These are phyloP conservation scores for Glycyrrhiza uralensis DNA, from an alignment of 306 rosid genomes.

Conservation along the genomic window DNA sequence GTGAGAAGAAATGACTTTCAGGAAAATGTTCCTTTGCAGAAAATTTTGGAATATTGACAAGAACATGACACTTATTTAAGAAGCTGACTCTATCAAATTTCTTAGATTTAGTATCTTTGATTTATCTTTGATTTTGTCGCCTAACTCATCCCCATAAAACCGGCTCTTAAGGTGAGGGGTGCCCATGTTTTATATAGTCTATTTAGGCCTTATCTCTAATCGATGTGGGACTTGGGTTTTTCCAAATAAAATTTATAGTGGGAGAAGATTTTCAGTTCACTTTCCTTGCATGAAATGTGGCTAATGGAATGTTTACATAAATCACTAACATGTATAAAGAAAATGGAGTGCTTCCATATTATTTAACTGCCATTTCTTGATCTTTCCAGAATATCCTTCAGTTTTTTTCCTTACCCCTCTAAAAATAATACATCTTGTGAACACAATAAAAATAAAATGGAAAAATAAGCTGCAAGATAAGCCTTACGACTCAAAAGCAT, in stretches of 20 bases:
- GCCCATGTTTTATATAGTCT: too few relatives aligned
- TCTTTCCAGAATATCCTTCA: neutral
- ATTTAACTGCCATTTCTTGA: neutral
- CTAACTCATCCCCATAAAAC: too few relatives aligned
- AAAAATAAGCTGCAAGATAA: conserved; percentile 1
- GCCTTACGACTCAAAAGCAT: conserved; percentile 91
- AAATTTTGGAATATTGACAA: neutral
- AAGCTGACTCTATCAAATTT: neutral
- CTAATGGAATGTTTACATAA: neutral
- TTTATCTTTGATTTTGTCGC: too few relatives aligned
- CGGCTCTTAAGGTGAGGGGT: too few relatives aligned
- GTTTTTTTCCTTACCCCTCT: neutral
- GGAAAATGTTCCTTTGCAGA: neutral
- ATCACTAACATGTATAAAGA: neutral
- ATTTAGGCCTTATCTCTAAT: too few relatives aligned
- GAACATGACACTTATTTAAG: neutral
- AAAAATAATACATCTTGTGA: neutral
- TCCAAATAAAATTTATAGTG: too few relatives aligned
- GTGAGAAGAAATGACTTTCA: neutral
- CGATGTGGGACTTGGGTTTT: too few relatives aligned
- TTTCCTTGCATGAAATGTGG: neutral
- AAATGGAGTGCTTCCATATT: neutral
- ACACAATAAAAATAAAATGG: neutral
- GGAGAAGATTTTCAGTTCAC: neutral
- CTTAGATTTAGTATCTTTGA: too few relatives aligned